Conservation (phyloP, 2,329 filamentous ascomycete species). For the Talaromyces islandicus region DNA sequence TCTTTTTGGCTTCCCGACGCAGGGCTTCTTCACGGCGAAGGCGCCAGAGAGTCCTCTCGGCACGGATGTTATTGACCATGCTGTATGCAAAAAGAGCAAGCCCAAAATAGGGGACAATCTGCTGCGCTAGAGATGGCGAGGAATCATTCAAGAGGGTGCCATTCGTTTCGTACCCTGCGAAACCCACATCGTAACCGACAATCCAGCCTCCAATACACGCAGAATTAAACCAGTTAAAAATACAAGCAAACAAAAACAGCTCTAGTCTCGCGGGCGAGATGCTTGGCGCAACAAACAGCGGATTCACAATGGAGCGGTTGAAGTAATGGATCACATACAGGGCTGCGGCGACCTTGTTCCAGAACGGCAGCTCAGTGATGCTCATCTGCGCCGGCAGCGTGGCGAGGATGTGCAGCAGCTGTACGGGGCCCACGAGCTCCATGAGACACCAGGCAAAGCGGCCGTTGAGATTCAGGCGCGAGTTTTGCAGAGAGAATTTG, state of each 20-base stretch:
- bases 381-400: constrained; percentile 49
- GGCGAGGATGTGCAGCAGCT: constrained; percentile 71
- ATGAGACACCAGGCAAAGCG: constrained; percentile 82
- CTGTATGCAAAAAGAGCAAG: constrained; percentile 70
- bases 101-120: constrained; percentile 53
- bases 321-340: constrained; percentile 73
- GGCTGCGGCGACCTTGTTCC: constrained; percentile 30
- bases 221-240: constrained; percentile 78
- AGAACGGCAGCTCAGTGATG: constrained; percentile 21
- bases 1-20: constrained; percentile 34
- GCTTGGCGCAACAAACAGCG: constrained; percentile 72
- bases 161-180: constrained; percentile 13
- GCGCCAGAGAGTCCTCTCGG: constrained; percentile 84
- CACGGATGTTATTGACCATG: constrained; percentile 74
- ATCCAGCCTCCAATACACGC: constrained; percentile 74
- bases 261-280: constrained; percentile 81
- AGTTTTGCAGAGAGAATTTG: constrained; percentile 69
- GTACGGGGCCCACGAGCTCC: constrained; percentile 74
- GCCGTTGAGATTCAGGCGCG: constrained; percentile 78
- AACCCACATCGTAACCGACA: constrained; percentile 63
- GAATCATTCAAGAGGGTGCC: neutral
- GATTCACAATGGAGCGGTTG: constrained; percentile 80
- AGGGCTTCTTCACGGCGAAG: constrained; percentile 66
- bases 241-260: constrained; percentile 58
- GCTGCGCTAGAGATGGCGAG: constrained; percentile 12